Conservation (phyloP, 1,284 basidiomycete species). For the Apiotrichum mycotoxinovorans region DNA sequence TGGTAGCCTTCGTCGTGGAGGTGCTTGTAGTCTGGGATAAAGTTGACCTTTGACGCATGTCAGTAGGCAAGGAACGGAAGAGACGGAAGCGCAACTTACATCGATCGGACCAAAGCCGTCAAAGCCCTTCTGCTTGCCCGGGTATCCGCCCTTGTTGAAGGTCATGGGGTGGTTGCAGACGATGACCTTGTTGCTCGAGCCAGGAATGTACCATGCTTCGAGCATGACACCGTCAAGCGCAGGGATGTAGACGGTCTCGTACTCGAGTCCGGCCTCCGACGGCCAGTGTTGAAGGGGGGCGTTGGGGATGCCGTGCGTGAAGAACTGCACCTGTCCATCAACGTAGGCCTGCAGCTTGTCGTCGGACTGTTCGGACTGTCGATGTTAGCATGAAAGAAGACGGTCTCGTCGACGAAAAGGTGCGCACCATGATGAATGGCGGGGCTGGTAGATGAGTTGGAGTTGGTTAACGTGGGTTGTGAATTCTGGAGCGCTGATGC, state of each 20-base stretch:
- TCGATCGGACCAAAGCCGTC: neutral
- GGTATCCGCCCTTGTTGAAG: constrained; percentile 13
- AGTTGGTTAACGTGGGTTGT: too few relatives aligned
- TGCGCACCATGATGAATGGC: too few relatives aligned
- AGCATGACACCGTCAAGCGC: constrained; percentile 4
- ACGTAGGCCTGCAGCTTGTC: neutral
- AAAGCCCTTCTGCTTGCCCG: neutral
- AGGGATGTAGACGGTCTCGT: constrained; percentile 6
- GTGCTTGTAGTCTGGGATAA: constrained; percentile 8
- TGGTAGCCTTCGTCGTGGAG: constrained; percentile 5
- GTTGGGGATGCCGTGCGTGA: neutral
- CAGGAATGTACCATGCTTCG: constrained; percentile 9
- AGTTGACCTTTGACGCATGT: constrained; percentile 1
- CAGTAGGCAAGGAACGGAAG: too few relatives aligned
- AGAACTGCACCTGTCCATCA: constrained; percentile 1
- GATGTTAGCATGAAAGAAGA: too few relatives aligned
- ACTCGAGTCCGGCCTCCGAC: constrained; percentile 1
- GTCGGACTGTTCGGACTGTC: too few relatives aligned
- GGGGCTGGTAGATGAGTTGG: too few relatives aligned
- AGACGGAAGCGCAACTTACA: too few relatives aligned
- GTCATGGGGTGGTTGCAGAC: constrained; percentile 12
- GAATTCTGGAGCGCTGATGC: too few relatives aligned
- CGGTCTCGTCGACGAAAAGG: too few relatives aligned
- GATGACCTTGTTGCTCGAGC: constrained; percentile 1
- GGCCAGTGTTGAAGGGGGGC: constrained; percentile 5